Evolutionary conservation across 352 stramenopile species (phyloP), one percentile per base, ranked within the genome.

Genomic region (Phytophthora chlamydospora): DNA sequence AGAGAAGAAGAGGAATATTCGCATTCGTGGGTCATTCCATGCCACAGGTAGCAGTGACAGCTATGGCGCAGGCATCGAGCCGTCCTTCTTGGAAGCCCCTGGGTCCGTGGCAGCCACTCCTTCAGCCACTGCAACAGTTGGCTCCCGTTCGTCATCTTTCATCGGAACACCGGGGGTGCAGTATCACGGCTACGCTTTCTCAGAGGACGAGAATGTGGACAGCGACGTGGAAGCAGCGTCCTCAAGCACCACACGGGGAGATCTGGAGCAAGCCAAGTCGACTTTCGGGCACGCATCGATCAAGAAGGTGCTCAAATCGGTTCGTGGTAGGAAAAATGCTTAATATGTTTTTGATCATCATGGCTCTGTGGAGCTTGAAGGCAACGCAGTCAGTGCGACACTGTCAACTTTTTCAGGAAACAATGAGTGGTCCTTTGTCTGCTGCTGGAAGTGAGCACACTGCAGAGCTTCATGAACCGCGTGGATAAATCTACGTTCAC

Each of bases 181-280:
- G 43, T 93, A 93, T 51, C 81, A 89, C 53, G 84, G 84, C 8
- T 93, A 93, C 42, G 84, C 84, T 2, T 93, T 93, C 58, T 91
- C 84, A 6, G 80, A 93, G 55, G 78, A 91, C 21, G 84, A 93
- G 29, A 84, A 89, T 38, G 73, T 88, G 6, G 78, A 91, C 46
- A 90, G 78, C 41, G 79, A 88, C 24, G 70, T 89, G 0, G 80
- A 89, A 50, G 68, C 69, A 57, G 71, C 72, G n/a, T 71, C 59
- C n/a, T 74, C 50, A 42, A 76, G 40, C 21, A 68, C 59, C 34
- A 33, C 45, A 33, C 63, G 57, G 39, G 46, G 11, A 11, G 57
- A 56, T 6, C 16, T 43, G 12, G 57, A 59, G 19, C 55, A 61
- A 10, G 16, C 39, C 10, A 76, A 50, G 60, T 48, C 58, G 11